phyloP scores from a whole-genome alignment of 257 asterid genomes.

The Gentiana dahurica region DNA sequence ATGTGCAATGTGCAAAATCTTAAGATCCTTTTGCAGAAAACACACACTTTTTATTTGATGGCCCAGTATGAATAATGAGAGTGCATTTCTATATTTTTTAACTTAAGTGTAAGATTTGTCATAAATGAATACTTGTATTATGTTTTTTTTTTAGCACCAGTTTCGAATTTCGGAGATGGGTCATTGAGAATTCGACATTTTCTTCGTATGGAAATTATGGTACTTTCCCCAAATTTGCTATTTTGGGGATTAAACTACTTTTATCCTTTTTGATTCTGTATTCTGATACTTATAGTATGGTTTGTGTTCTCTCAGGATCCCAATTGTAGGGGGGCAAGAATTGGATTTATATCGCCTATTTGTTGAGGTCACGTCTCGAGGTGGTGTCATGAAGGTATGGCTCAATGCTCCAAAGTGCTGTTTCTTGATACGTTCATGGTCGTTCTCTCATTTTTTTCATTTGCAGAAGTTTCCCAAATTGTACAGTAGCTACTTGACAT shows the following conservation, averaged over 20 bases:
- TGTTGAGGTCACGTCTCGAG: constrained; percentile 79
- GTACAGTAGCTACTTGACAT: too few relatives aligned
- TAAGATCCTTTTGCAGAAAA: too few relatives aligned
- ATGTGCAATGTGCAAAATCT: too few relatives aligned
- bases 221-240: too few relatives aligned
- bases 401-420: neutral
- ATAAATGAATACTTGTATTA: neutral
- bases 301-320: constrained; percentile 41
- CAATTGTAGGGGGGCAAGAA: constrained; percentile 62
- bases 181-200: too few relatives aligned
- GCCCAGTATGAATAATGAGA: neutral
- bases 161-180: neutral
- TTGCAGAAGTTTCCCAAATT: too few relatives aligned
- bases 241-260: too few relatives aligned
- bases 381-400: constrained; percentile 71
- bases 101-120: neutral
- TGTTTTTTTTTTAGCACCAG: neutral
- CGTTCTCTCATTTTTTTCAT: too few relatives aligned
- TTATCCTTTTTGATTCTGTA: too few relatives aligned
- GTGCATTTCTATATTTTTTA: neutral
- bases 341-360: constrained; percentile 78
- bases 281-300: too few relatives aligned
- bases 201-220: too few relatives aligned
- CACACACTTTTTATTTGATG: neutral
- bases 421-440: neutral